These are phyloP conservation scores for Aspergillus spinulosporus DNA, from an alignment of 2,329 filamentous ascomycete species.

Conservation along the genomic window DNA sequence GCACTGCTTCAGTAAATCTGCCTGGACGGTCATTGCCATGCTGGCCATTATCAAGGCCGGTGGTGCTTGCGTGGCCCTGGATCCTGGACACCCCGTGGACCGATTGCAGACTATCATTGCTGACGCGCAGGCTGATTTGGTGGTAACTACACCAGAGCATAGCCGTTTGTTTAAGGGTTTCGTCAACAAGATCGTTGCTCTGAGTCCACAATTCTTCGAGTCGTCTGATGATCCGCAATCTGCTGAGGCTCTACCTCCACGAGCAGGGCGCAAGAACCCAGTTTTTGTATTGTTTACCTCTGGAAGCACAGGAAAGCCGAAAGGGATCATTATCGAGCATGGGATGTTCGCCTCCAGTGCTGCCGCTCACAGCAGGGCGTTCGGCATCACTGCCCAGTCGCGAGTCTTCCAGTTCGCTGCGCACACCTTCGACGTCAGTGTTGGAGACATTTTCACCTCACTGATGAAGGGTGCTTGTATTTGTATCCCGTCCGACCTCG, in stretches of 20 bases:
- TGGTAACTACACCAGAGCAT: background rate
- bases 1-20: constrained; percentile 3
- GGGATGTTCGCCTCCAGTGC: background rate
- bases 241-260: background rate
- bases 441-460: constrained; percentile 36
- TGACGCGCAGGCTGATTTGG: background rate
- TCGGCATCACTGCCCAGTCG: background rate
- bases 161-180: background rate
- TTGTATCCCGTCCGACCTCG: constrained; percentile 46
- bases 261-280: background rate
- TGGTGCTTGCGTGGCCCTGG: background rate
- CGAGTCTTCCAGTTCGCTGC: constrained; percentile 38
- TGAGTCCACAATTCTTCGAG: background rate
- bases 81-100: background rate
- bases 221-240: background rate
- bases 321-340: constrained; percentile 8
- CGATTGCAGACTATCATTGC: background rate
- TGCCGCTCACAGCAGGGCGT: background rate
- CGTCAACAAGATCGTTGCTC: background rate
- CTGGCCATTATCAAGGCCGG: constrained; percentile 12
- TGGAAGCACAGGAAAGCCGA: constrained; percentile 8
- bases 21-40: constrained; percentile 5
- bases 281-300: constrained; percentile 8
- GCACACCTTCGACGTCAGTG: constrained; percentile 41
- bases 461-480: constrained; percentile 45